Evolutionary conservation across 306 rosid genomes (phyloP).

Genomic region (Calophaca sinica): DNA sequence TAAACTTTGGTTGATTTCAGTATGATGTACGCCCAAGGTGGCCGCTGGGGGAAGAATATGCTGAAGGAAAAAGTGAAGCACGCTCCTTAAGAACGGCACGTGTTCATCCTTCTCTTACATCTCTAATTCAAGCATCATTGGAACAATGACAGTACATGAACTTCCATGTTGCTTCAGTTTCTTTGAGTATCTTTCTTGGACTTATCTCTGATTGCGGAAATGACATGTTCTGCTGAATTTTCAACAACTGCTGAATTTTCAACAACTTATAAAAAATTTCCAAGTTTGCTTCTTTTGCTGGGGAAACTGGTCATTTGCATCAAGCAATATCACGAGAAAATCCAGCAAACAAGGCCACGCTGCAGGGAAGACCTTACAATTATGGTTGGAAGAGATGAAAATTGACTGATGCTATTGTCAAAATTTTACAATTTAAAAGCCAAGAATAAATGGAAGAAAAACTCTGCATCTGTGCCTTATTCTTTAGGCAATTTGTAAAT

Average conservation of each 20-base stretch:
- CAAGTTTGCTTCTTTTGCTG: neutral
- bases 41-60: constrained; percentile 92
- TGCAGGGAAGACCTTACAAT: constrained; percentile 1
- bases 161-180: constrained; percentile 33
- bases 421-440: neutral
- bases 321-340: constrained; percentile 23
- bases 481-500: constrained; percentile 28
- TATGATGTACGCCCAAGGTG: constrained; percentile 91
- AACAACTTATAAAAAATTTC: constrained; percentile 4
- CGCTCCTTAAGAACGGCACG: constrained; percentile 85
- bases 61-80: constrained; percentile 82
- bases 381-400: constrained; percentile 26
- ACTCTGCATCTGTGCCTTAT: neutral
- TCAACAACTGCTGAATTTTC: constrained; percentile 23
- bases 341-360: constrained; percentile 4
- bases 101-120: constrained; percentile 90
- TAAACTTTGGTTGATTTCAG: constrained; percentile 48
- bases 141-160: constrained; percentile 56
- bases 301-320: constrained; percentile 27
- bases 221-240: constrained; percentile 14
- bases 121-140: constrained; percentile 76
- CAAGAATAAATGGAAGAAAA: no score
- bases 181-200: constrained; percentile 4
- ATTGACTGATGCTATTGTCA: constrained; percentile 3
- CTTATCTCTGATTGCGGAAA: neutral